Evolutionary conservation across 768 basidiomycete genomes (phyloP).

Genomic region (Boletales sp.): DNA sequence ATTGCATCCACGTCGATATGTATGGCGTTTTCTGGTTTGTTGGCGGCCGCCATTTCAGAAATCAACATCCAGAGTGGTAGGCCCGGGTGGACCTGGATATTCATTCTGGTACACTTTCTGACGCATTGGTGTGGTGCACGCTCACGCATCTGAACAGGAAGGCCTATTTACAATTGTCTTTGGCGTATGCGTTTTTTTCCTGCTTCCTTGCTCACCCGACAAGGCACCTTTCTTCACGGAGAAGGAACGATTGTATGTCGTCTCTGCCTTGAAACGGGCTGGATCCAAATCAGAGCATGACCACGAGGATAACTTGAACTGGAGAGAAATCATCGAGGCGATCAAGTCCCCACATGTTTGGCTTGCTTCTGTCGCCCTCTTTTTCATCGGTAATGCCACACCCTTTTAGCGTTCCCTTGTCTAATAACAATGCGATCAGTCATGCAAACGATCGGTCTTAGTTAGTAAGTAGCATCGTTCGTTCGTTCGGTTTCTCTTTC

Average conservation of each 20-base stretch:
- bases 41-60: slow-evolving; percentile 54
- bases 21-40: slow-evolving; percentile 58
- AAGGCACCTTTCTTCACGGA: slow-evolving; percentile 47
- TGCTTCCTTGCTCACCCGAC: slow-evolving; percentile 44
- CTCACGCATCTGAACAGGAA: slow-evolving; percentile 31
- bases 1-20: slow-evolving; percentile 46
- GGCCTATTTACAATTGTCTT: slow-evolving; percentile 61
- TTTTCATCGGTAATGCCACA: slow-evolving; percentile 47
- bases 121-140: neutral
- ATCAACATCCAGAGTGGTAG: slow-evolving; percentile 50
- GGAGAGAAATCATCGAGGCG: slow-evolving; percentile 49
- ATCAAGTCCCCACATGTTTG: slow-evolving; percentile 53
- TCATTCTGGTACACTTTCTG: slow-evolving; percentile 39
- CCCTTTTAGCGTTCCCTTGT: neutral
- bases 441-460: slow-evolving; percentile 14
- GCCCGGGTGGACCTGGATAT: slow-evolving; percentile 63
- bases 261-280: slow-evolving; percentile 19
- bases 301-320: slow-evolving; percentile 48
- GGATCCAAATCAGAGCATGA: slow-evolving; percentile 39
- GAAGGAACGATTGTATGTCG: slow-evolving; percentile 49
- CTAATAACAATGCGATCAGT: neutral
- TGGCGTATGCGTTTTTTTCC: slow-evolving; percentile 47
- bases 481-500: neutral
- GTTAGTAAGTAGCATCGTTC: slow-evolving; percentile 23
- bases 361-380: slow-evolving; percentile 47